phyloP scores from a whole-genome alignment of 2,329 filamentous ascomycete genomes.

The Stenocarpella maydis region DNA sequence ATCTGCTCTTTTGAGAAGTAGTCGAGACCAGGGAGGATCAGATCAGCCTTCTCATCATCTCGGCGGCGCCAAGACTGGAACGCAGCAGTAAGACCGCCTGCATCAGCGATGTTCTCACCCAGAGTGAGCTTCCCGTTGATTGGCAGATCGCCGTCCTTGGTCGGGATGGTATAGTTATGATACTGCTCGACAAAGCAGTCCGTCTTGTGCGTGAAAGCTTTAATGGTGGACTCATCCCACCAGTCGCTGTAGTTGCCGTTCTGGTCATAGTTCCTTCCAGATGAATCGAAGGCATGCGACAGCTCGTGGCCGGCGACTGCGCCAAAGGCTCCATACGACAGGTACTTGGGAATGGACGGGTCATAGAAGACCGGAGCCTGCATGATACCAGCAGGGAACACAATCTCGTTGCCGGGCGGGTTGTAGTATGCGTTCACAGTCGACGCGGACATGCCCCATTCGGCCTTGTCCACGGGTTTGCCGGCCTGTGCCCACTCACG shows the following conservation, averaged over 20 bases:
- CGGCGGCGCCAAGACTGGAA: constrained; percentile 72
- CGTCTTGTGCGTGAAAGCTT: constrained; percentile 64
- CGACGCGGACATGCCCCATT: constrained; percentile 68
- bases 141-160: constrained; percentile 63
- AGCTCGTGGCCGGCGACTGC: constrained; percentile 74
- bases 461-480: constrained; percentile 66
- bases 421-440: constrained; percentile 75
- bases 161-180: constrained; percentile 64
- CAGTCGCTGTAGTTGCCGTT: constrained; percentile 71
- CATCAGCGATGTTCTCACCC: constrained; percentile 77
- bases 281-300: constrained; percentile 74
- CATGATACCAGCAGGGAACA: constrained; percentile 75
- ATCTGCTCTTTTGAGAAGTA: constrained; percentile 72
- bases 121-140: constrained; percentile 71
- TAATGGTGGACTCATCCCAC: constrained; percentile 69
- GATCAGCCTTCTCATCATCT: constrained; percentile 58
- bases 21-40: constrained; percentile 67
- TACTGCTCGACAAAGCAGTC: constrained; percentile 77
- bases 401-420: constrained; percentile 71
- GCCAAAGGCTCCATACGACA: constrained; percentile 75
- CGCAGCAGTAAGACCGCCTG: constrained; percentile 69
- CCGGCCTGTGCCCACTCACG: constrained; percentile 65
- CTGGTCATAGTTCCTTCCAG: constrained; percentile 70
- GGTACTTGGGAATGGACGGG: constrained; percentile 67
- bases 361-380: constrained; percentile 71